These are phyloP conservation scores for Tolypocladium sp. DNA, from an alignment of 2,329 filamentous ascomycete genomes.

Conservation along the genomic window DNA sequence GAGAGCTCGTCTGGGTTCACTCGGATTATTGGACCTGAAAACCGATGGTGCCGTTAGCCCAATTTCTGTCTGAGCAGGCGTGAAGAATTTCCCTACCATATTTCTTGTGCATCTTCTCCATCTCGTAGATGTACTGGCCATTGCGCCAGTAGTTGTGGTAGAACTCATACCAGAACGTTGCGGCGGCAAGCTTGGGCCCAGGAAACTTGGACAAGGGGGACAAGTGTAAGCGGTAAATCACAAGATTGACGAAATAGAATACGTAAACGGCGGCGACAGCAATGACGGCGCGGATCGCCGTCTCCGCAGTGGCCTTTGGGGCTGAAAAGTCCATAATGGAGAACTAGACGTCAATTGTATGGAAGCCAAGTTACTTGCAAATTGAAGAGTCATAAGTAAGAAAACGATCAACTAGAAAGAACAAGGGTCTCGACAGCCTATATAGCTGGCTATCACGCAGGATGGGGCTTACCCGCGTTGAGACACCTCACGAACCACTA, in stretches of 20 bases:
- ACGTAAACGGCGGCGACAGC: background rate
- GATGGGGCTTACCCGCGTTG: background rate
- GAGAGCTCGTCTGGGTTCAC: background rate
- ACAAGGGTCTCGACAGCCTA: background rate
- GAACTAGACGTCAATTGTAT: background rate
- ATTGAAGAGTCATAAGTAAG: no score
- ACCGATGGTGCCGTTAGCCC: background rate
- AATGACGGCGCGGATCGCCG: background rate
- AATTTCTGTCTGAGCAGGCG: background rate
- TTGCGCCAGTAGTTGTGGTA: background rate
- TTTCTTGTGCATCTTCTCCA: background rate
- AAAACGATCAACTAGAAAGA: no score
- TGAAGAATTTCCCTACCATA: background rate
- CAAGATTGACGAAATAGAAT: background rate
- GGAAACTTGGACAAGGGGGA: background rate
- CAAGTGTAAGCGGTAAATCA: background rate
- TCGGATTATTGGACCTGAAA: background rate
- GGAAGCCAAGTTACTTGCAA: no score
- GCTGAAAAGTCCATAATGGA: background rate
- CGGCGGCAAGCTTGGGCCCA: background rate
- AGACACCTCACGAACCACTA: no score
- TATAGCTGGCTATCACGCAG: background rate
- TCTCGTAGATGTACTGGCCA: background rate
- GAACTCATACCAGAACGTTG: background rate
- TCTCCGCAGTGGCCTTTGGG: background rate